Evolutionary conservation across 768 basidiomycete genomes (phyloP), one percentile per base, ranked within the genome.

Genomic region (Rossbeevera mucosa): DNA sequence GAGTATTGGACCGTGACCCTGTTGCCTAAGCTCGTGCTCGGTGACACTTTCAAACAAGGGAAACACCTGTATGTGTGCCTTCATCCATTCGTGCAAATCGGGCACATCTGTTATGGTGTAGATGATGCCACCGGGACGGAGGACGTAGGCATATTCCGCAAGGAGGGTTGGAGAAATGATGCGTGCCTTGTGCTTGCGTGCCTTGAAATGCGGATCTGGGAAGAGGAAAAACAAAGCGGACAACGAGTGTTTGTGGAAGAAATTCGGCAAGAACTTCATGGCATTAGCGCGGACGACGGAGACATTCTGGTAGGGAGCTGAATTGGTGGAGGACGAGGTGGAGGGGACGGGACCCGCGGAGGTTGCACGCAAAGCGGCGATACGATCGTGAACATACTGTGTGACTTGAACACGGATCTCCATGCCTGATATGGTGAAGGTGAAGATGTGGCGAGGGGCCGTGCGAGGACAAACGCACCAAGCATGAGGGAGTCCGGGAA

Each of bases 191-290:
- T 98, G 95, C 70, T 99, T 99, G 62, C 94, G 85, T 8, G 82
- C 79, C 70, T 99, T 98, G 81, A 99, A 99, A 69, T 98, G 96
- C 0, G 96, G 96, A 71, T 99, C 96, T 38, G 96, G 96, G 72
- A 98, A 99, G 53, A 98, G 81, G 76, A 99, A 98, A 74, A 99
- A 99, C 46, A 99, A 77, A 44, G 95, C 85, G 18, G 88, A 86
- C 31, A 99, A 77, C 57, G 95, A 95, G 52, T 85, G 85, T 66
- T 94, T 94, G 21, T 78, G 66, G 70, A 99, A 96, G 71, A 93
- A 97, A 71, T 98, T 98, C 6, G 94, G 90, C 50, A 97, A 78
- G 70, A 98, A 97, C 73, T 98, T 98, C 94, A 97, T 97, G 44
- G 93, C 88, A 67, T 99, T 99, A 13, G 91, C 94, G 46, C 96